These are phyloP conservation scores for Aulographum hederae DNA, from an alignment of 2,329 filamentous ascomycete species.

Conservation along the genomic window DNA sequence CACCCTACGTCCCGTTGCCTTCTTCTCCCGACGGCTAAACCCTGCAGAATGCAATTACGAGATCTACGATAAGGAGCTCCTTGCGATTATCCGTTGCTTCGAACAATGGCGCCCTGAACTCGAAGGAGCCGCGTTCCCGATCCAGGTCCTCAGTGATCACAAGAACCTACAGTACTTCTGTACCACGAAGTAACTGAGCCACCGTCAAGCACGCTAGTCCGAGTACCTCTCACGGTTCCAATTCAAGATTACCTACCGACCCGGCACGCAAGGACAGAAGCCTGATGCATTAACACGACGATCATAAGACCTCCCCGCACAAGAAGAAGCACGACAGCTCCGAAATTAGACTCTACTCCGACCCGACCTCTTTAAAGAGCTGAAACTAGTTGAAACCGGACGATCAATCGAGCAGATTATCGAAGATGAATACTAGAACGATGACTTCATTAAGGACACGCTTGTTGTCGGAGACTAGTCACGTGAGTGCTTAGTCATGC, in stretches of 20 bases:
- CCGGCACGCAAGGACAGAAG: conserved; percentile 7
- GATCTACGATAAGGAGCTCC: conserved; percentile 17
- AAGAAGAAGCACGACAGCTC: no score
- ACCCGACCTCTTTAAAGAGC: no score
- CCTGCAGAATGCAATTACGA: conserved; percentile 13
- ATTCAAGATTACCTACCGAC: conserved; percentile 12
- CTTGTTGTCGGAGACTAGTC: no score
- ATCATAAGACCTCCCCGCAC: conserved; percentile 3
- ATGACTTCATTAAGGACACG: no score
- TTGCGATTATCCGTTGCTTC: conserved; percentile 13
- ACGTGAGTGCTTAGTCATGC: no score
- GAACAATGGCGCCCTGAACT: conserved; percentile 11
- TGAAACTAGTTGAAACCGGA: no score
- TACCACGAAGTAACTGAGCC: conserved; percentile 12
- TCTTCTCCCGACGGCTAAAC: conserved; percentile 8
- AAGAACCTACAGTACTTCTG: conserved; percentile 14
- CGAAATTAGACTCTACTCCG: no score
- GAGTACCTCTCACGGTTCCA: conserved; percentile 10
- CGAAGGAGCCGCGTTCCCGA: conserved; percentile 3
- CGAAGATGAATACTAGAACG: no score
- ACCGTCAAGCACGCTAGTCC: conserved; percentile 11
- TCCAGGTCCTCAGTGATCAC: conserved; percentile 12
- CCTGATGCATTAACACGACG: conserved; percentile 7
- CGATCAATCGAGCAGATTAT: no score
- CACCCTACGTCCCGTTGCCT: conserved; percentile 7